Base-by-base conservation (phyloP, 805 yeast genomes). In the Lipomyces sp. region DNA sequence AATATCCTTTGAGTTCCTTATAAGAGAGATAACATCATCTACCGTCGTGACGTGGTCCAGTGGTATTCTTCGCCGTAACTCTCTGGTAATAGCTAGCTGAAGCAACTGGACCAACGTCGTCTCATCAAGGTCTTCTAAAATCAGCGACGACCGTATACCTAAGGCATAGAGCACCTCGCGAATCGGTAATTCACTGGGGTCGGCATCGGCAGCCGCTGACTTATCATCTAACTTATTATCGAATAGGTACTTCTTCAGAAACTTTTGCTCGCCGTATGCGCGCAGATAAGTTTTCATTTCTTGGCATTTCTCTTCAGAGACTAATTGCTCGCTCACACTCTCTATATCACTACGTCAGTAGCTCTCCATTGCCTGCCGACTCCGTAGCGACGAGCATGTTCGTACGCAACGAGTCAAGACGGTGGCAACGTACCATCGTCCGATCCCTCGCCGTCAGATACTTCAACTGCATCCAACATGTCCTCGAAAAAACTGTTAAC, bases 61-160 rank as follows among this genome's bases (percentile, higher is more conserved):
- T 67, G 90, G 79, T 2, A 84, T 78, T 66, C 96, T 82, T 63
- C 86, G 83, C 53, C 80, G 76, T 35, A 84, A 73, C 10, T 89
- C 91, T 71, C 84, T 85, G 64, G 84, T 84, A 78, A 90, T 86
- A 8, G 91, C 92, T 62, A 81, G 53, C 29, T 35, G 45, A 33
- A 86, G 78, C 66, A 80, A 80, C 42, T 60, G 53, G 13, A 50
- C n/a, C 29, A 66, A n/a, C 61, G 79, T 78, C 62, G 83, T 84
- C 64, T 83, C 84, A 61, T 78, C 76, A 13, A 80, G 76, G 48
- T 77, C 80, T 15, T 75, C 76, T 18, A 76, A 73, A 48, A 75
- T 67, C 2, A 69, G 59, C 15, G 64, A 57, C 8, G 67, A 24
- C 24, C 66, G 64, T 10, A 64, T n/a, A 13, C 69, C 69, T 5